Evolutionary conservation across 164 flowering plant genomes (phyloP), one percentile per base, ranked within the genome.

Genomic region (Tinospora cordifolia): DNA sequence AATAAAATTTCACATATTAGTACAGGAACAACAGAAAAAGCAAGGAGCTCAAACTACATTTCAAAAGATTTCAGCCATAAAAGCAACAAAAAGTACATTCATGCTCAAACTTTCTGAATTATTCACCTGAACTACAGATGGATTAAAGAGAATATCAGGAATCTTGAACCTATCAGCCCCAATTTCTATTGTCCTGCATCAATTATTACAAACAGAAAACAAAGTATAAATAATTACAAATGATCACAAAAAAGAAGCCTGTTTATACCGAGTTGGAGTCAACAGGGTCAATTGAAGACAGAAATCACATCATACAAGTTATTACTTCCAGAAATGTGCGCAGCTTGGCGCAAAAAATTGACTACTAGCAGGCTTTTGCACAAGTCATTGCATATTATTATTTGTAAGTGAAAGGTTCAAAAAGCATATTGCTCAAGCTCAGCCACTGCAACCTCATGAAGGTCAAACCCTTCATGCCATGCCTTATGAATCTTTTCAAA

Each of bases 91-190:
- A 54, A 15, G 21, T 54, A 44, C 47, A 10, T 13, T 13, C 47
- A 44, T 15, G 62, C 8, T 13, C 17, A 9, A 65, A 63, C 13
- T 13, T 15, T n/a, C 22, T 70, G 58, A 66, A 47, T 14, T 36
- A 75, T 80, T 46, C 63, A 94, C 98, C 91, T 84, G 92, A 78
- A 77, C 84, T 80, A 94, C 66, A 44, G 93, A 82, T 63, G 98
- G 97, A 80, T 88, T 94, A 82, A 94, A 94, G 57, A 94, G 81
- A 82, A 94, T 69, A 85, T 94, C 98, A 74, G 98, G 98, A 76
- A 78, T 84, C 84, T 94, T 92, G 81, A 94, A 94, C 80, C 98
- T 89, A 74, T 90, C 97, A 72, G 98, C 86, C 63, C 98, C 98
- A 77, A 94, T 87, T 82, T 94, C 98, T 54, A 94, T 90, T 54